phyloP scores from a whole-genome alignment of 2,329 filamentous ascomycete species.

The Fusarium foetens region DNA sequence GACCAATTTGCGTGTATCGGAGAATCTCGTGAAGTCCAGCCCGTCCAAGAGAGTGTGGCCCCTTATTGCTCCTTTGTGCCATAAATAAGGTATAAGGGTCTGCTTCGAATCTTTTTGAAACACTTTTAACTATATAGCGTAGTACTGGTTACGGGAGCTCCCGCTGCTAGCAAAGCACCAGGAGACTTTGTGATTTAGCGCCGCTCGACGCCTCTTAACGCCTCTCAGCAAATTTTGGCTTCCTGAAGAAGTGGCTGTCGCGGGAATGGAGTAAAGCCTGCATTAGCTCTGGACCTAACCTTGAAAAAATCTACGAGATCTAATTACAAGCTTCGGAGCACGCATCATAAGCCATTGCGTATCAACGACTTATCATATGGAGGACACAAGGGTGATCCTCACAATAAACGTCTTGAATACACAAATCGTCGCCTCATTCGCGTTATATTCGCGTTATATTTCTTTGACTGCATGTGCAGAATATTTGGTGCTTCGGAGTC shows the following conservation, averaged over 20 bases:
- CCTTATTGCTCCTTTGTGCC: rapidly evolving
- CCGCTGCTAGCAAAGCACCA: background rate
- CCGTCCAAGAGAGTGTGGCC: rapidly evolving
- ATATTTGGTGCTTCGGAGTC: too few species aligned
- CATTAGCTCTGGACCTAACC: background rate
- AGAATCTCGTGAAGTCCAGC: background rate
- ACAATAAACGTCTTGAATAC: too few species aligned
- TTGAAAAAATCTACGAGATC: background rate
- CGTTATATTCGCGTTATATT: too few species aligned
- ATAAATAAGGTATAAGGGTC: rapidly evolving
- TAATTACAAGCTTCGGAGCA: background rate
- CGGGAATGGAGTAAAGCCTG: background rate
- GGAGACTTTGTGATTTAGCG: background rate
- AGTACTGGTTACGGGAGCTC: background rate
- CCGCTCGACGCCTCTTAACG: background rate
- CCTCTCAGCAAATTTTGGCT: rapidly evolving
- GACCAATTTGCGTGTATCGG: too few species aligned
- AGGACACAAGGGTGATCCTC: too few species aligned
- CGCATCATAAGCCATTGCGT: background rate
- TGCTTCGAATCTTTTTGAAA: background rate
- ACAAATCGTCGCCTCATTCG: too few species aligned
- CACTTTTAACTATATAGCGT: background rate
- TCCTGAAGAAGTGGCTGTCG: background rate
- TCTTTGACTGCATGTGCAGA: too few species aligned
- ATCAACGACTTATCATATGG: too few species aligned